phyloP scores from a whole-genome alignment of 768 basidiomycete genomes.

The Mycena polygramma region DNA sequence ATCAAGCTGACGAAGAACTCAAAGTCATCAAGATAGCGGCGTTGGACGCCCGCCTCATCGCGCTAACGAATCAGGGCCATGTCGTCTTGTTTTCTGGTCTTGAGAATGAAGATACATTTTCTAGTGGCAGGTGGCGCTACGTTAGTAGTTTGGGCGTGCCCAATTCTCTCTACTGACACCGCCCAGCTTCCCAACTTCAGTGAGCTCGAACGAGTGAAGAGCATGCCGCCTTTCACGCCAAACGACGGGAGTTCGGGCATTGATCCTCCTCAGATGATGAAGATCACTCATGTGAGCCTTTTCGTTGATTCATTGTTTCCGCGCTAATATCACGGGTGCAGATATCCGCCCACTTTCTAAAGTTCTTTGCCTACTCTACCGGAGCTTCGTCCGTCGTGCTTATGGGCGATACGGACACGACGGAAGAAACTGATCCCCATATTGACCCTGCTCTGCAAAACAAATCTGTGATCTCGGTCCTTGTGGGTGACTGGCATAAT shows the following conservation, averaged over 20 bases:
- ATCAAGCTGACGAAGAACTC: conserved; percentile 45
- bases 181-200: conserved; percentile 81
- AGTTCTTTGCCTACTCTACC: conserved; percentile 87
- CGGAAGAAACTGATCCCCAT: conserved; percentile 60
- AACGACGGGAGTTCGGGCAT: conserved; percentile 41
- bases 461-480: conserved; percentile 84
- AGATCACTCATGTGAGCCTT: conserved; percentile 82
- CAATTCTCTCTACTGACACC: conserved; percentile 13
- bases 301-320: not conserved
- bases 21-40: conserved; percentile 86
- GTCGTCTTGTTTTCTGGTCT: conserved; percentile 74
- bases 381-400: conserved; percentile 80
- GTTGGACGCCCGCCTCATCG: conserved; percentile 79
- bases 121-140: conserved; percentile 74
- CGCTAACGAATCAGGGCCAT: conserved; percentile 84
- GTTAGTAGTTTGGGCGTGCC: conserved; percentile 55
- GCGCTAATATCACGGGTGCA: conserved; percentile 49
- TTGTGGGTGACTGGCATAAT: conserved; percentile 93
- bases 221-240: conserved; percentile 59
- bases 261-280: conserved; percentile 60
- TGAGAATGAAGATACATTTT: conserved; percentile 52
- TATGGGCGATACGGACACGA: conserved; percentile 70
- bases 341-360: conserved; percentile 87
- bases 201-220: conserved; percentile 65
- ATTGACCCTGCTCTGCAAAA: conserved; percentile 83